Base-by-base conservation (phyloP, 495 filamentous ascomycete genomes). In the Penicillium roqueforti region DNA sequence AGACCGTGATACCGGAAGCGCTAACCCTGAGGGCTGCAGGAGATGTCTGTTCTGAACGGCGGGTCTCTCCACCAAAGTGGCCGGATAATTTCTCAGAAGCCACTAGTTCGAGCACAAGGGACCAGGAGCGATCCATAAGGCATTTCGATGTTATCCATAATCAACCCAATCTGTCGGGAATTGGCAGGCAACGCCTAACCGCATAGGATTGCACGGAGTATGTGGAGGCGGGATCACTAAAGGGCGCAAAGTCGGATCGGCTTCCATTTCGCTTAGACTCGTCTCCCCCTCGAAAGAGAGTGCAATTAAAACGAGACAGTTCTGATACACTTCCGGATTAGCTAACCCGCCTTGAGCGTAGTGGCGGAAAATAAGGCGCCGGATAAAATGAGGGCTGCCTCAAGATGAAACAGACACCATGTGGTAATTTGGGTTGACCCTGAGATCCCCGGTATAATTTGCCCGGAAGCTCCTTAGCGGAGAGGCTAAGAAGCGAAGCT, bases 351-450 rank as follows among this genome's bases (percentile, higher is more conserved):
- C 22, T 44, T 56, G 37, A 43, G 53, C 52, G 42, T 38, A 8
- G 47, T 42, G 41, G 46, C 60, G 60, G 60, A 58, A 29, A 22
- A 19, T 40, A 51, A 54, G 37, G 47, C 51, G 16, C 59, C 38
- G 47, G 32, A 44, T 51, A 59, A 50, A 50, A 62, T 62, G 56
- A 58, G 36, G 31, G 13, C 38, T 49, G 32, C 39, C 39, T 61
- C 44, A 63, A 60, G 47, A 18, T 66, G 63, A 66, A 66, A 66
- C 63, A 66, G 63, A 66, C 63, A 53, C 6, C 29, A 54, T 51
- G 56, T 54, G 45, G 47, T 46, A 18, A 39, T 26, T n/a, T n/a
- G n/a, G n/a, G n/a, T n/a, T n/a, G 23, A 31, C 37, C 40, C 54
- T 51, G 47, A 16, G 51, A 41, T 32, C 37, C 11, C 29, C 47